Conservation (phyloP, 2,329 filamentous ascomycete genomes). For the Alternaria sp. region DNA sequence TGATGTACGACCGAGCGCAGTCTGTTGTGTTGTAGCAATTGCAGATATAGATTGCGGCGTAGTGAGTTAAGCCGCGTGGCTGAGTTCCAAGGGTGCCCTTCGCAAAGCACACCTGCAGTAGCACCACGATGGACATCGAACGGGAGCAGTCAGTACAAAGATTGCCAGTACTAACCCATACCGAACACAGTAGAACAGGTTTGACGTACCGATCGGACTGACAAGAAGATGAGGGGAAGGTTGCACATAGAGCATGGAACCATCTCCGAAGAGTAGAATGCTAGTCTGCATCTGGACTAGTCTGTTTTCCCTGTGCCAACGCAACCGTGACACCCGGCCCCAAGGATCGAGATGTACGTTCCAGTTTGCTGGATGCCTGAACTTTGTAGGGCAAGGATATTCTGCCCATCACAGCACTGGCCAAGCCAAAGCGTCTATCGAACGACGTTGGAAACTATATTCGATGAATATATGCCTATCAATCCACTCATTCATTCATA, state of each 20-base stretch:
- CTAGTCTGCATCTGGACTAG: background rate
- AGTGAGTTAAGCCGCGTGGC: background rate
- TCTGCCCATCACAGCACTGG: background rate
- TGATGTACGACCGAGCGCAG: background rate
- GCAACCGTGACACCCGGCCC: background rate
- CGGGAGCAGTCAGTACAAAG: background rate
- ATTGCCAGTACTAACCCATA: background rate
- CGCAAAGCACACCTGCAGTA: background rate
- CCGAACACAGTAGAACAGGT: background rate
- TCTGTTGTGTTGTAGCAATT: background rate
- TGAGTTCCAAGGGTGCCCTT: background rate
- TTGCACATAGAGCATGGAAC: background rate
- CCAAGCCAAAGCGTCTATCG: background rate
- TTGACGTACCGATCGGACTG: background rate
- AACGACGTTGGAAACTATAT: background rate
- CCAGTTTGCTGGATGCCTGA: too few species aligned
- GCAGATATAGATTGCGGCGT: background rate
- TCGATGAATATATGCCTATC: background rate
- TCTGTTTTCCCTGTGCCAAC: background rate
- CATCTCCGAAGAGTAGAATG: background rate
- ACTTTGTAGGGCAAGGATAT: background rate
- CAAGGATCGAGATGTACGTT: too few species aligned
- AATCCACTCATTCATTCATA: background rate
- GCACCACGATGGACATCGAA: too few species aligned
- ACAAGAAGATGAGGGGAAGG: slow-evolving; percentile 8